phyloP scores from a whole-genome alignment of 2,329 filamentous ascomycete species.

The Fusarium citri region DNA sequence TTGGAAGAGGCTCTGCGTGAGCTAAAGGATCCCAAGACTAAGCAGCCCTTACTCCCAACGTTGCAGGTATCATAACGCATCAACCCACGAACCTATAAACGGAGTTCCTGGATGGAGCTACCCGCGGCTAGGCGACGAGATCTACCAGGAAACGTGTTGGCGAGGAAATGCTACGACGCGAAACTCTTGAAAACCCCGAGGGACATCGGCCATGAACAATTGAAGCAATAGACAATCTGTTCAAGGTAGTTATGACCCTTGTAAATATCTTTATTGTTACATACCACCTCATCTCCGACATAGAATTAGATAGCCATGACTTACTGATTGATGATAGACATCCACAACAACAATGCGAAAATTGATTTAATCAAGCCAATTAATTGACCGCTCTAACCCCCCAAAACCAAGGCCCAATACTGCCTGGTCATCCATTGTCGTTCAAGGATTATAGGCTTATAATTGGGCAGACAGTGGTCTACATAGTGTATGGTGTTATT shows the following conservation, averaged over 20 bases:
- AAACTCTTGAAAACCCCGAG: not conserved
- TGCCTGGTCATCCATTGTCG: not conserved
- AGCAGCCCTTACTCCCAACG: constrained; percentile 62
- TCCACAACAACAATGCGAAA: constrained; percentile 16
- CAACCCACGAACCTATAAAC: not conserved
- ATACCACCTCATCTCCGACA: constrained; percentile 34
- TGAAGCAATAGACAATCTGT: not conserved
- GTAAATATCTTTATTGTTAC: constrained; percentile 9
- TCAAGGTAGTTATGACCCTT: not conserved
- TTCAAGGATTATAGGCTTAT: not conserved
- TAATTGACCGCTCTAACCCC: constrained; percentile 14
- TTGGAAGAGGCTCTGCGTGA: constrained; percentile 66
- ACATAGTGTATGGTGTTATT: constrained; percentile 6
- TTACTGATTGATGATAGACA: constrained; percentile 18
- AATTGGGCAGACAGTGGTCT: constrained; percentile 13
- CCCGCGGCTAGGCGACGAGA: not conserved
- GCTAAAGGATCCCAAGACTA: constrained; percentile 67
- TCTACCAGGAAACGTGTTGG: not conserved
- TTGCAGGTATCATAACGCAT: constrained; percentile 41
- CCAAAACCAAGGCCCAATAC: not conserved
- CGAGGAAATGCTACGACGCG: constrained; percentile 2
- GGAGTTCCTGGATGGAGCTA: not conserved
- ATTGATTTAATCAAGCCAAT: not conserved
- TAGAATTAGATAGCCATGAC: constrained; percentile 35
- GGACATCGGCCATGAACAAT: constrained; percentile 1